Conservation (phyloP, 1,284 basidiomycete genomes). For the Ceraceosorus guamensis region DNA sequence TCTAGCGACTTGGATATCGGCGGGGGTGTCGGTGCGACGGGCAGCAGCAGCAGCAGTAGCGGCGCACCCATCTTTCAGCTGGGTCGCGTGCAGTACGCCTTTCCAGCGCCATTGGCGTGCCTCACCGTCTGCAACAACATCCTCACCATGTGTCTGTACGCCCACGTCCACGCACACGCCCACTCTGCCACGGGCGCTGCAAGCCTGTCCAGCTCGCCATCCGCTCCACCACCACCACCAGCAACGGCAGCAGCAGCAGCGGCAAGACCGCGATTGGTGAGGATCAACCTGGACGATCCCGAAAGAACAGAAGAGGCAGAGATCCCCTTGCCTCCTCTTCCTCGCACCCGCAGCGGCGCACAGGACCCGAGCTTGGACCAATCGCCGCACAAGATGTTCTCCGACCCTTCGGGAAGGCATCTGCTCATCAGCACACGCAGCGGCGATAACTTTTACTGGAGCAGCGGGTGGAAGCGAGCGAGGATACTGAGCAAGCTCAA, state of each 20-base stretch:
- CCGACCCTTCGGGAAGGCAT: slow-evolving; percentile 82
- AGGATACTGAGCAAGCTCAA: slow-evolving; percentile 57
- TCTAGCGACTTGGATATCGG: slow-evolving; percentile 19
- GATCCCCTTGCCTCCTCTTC: slow-evolving; percentile 29
- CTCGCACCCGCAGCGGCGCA: slow-evolving; percentile 25
- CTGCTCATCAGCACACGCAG: slow-evolving; percentile 74
- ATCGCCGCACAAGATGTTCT: slow-evolving; percentile 26
- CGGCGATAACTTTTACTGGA: slow-evolving; percentile 84
- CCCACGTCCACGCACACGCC: slow-evolving; percentile 10
- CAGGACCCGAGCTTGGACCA: slow-evolving; percentile 18
- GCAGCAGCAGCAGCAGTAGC: slow-evolving; percentile 11
- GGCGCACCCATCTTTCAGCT: slow-evolving; percentile 41
- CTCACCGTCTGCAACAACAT: slow-evolving; percentile 41
- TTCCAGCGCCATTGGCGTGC: slow-evolving; percentile 36
- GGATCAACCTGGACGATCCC: slow-evolving; percentile 45
- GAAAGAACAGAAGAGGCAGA: slow-evolving; percentile 37
- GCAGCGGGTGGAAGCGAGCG: slow-evolving; percentile 37
- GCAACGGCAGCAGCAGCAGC: neutral
- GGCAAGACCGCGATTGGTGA: slow-evolving; percentile 30
- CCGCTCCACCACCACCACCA: neutral
- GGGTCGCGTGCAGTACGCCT: slow-evolving; percentile 44
- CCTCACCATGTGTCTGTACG: slow-evolving; percentile 42
- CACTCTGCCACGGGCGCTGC: slow-evolving; percentile 8
- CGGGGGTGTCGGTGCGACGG: neutral
- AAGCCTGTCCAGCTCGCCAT: slow-evolving; percentile 4